Evolutionary conservation across 2,329 filamentous ascomycete species (phyloP).

Genomic region (Pseudogymnoascus pannorum): DNA sequence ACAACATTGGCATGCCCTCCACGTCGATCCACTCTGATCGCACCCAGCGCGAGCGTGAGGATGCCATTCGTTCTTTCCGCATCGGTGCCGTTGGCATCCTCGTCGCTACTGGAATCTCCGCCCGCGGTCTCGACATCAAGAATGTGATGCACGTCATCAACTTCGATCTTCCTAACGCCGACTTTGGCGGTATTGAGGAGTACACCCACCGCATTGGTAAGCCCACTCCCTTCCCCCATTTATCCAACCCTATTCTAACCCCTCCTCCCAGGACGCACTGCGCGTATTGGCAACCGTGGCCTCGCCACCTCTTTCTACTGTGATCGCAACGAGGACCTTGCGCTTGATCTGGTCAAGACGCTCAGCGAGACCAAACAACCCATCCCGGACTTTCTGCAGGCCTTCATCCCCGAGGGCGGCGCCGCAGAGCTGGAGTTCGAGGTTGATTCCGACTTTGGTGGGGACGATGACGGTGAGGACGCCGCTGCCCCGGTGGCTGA

Average conservation of each 20-base stretch:
- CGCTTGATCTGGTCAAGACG: conserved; percentile 67
- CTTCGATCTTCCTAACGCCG: conserved; percentile 69
- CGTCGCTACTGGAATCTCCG: conserved; percentile 77
- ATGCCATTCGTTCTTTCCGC: conserved; percentile 81
- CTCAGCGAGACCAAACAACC: conserved; percentile 72
- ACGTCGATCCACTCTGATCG: conserved; percentile 85
- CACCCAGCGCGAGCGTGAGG: conserved; percentile 85
- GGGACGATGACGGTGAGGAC: conserved; percentile 17
- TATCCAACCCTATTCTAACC: conserved; percentile 12
- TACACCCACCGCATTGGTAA: conserved; percentile 91
- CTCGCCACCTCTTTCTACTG: conserved; percentile 86
- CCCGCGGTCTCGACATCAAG: conserved; percentile 81
- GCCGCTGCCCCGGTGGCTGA: conserved; percentile 11
- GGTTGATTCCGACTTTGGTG: conserved; percentile 20
- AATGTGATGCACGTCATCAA: conserved; percentile 92
- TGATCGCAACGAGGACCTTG: conserved; percentile 66
- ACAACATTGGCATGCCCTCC: conserved; percentile 68
- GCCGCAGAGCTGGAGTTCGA: conserved; percentile 22
- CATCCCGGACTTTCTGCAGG: conserved; percentile 73
- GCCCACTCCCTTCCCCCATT: conserved; percentile 20
- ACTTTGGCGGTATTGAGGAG: conserved; percentile 83
- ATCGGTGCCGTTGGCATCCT: conserved; percentile 68
- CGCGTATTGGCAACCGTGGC: conserved; percentile 82
- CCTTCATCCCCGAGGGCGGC: conserved; percentile 48
- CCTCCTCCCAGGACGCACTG: conserved; percentile 65